Percentiles rank a stretch among this genome's conserved stretches.
phyloP scores from a whole-genome alignment of 2,329 filamentous ascomycete species.

The Stachybotrys chartarum region DNA sequence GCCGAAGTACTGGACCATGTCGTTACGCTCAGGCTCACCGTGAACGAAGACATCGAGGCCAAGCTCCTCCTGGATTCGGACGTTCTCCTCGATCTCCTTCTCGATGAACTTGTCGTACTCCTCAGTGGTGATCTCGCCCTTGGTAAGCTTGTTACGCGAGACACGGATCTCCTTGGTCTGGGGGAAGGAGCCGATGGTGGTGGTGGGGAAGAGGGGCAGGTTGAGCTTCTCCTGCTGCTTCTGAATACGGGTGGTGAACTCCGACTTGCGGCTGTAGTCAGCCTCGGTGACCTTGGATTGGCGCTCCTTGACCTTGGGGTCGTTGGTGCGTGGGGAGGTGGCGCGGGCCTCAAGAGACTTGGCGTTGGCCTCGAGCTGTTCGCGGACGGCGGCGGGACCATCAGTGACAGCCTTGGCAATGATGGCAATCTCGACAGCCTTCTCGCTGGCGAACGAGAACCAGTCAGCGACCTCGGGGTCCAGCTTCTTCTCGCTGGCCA shows the following conservation, averaged over 20 bases:
- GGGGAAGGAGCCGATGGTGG: slow-evolving; percentile 98
- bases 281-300: slow-evolving; percentile 78
- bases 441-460: slow-evolving; percentile 98
- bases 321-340: slow-evolving; percentile 90
- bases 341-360: slow-evolving; percentile 88
- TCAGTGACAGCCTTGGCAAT: slow-evolving; percentile 97
- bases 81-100: slow-evolving; percentile 92
- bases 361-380: slow-evolving; percentile 92
- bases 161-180: slow-evolving; percentile 98
- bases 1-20: slow-evolving; percentile 99
- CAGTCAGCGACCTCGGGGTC: slow-evolving; percentile 89
- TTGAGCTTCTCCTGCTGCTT: slow-evolving; percentile 89
- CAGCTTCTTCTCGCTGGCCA: slow-evolving; percentile 97
- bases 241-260: slow-evolving; percentile 76
- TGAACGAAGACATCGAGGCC: slow-evolving; percentile 95
- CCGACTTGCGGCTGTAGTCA: slow-evolving; percentile 88
- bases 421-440: slow-evolving; percentile 80
- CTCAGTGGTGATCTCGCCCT: slow-evolving; percentile 86
- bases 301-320: slow-evolving; percentile 94
- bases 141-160: slow-evolving; percentile 96
- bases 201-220: slow-evolving; percentile 95
- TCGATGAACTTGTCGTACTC: slow-evolving; percentile 99
- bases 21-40: slow-evolving; percentile 98
- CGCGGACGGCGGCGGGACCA: slow-evolving; percentile 76
- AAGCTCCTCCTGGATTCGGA: slow-evolving; percentile 97